Evolutionary conservation across 768 basidiomycete genomes (phyloP).

Genomic region (Mycena crocata): DNA sequence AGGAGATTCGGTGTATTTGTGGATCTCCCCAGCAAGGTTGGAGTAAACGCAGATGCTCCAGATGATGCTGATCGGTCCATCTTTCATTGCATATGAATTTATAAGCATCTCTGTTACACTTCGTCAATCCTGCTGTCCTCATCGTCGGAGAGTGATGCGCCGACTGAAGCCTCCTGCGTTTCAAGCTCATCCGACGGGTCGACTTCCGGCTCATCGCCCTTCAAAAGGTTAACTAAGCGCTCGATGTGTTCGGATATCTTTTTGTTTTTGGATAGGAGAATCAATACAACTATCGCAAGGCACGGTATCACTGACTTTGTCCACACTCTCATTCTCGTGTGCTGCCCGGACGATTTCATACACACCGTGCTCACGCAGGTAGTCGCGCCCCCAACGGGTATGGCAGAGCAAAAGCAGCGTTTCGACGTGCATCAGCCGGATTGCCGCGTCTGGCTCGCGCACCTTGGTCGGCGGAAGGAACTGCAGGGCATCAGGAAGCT

Average conservation of each 20-base stretch:
- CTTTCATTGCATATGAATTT: background rate
- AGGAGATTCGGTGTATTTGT: background rate
- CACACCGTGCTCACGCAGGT: conserved; percentile 81
- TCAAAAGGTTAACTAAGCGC: conserved; percentile 86
- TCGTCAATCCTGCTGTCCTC: conserved; percentile 84
- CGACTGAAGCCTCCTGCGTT: conserved; percentile 37
- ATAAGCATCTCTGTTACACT: conserved; percentile 55
- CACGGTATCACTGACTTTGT: conserved; percentile 61
- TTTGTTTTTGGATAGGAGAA: conserved; percentile 46
- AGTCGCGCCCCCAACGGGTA: conserved; percentile 88
- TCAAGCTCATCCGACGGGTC: conserved; percentile 41
- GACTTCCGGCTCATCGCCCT: conserved; percentile 76
- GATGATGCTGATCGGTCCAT: conserved; percentile 2
- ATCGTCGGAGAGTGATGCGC: conserved; percentile 55
- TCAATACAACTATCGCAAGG: background rate
- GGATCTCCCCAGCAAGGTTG: background rate
- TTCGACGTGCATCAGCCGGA: conserved; percentile 90
- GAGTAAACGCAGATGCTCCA: background rate
- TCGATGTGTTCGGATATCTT: conserved; percentile 91
- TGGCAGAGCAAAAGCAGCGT: conserved; percentile 90
- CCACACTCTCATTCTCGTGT: conserved; percentile 84
- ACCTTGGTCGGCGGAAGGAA: conserved; percentile 88
- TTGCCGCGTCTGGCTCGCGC: conserved; percentile 80
- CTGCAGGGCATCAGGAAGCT: conserved; percentile 84
- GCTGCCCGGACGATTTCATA: conserved; percentile 86